These are phyloP conservation scores for Rutstroemia sp. DNA, from an alignment of 2,329 filamentous ascomycete genomes.

Conservation along the genomic window DNA sequence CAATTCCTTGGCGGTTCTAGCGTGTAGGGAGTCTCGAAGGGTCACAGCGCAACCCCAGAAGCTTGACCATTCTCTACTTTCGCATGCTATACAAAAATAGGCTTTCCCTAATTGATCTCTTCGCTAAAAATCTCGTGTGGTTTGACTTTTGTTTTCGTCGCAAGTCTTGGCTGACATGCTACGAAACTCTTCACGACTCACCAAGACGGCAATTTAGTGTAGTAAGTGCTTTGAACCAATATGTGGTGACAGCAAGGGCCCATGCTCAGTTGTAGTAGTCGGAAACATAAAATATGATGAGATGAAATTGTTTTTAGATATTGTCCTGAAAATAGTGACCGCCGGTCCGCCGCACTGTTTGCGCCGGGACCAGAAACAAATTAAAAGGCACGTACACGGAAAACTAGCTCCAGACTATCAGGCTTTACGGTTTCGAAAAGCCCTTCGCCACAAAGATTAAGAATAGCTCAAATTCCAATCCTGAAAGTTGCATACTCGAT, in stretches of 20 bases:
- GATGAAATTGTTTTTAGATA: too few relatives aligned
- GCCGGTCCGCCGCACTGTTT: too few relatives aligned
- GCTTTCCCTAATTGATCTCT: background rate
- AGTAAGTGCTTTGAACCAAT: too few relatives aligned
- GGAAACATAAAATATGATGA: too few relatives aligned
- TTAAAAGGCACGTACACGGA: too few relatives aligned
- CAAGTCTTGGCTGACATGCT: constrained; percentile 7
- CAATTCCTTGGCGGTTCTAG: constrained; percentile 2
- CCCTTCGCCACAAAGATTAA: background rate
- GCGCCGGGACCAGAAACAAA: too few relatives aligned
- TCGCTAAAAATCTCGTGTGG: background rate
- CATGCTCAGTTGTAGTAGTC: too few relatives aligned
- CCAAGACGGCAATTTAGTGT: too few relatives aligned
- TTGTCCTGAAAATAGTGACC: too few relatives aligned
- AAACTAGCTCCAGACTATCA: too few relatives aligned
- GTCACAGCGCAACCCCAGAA: constrained; percentile 1
- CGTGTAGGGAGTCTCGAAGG: background rate
- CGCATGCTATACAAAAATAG: background rate
- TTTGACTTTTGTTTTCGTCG: constrained; percentile 2
- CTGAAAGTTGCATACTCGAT: background rate
- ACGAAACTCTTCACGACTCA: background rate
- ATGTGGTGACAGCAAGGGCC: background rate
- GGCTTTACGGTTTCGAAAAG: background rate
- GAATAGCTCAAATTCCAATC: background rate
- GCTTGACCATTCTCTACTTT: background rate